Evolutionary conservation across 768 basidiomycete species (phyloP).

Genomic region (Epithele typhae): DNA sequence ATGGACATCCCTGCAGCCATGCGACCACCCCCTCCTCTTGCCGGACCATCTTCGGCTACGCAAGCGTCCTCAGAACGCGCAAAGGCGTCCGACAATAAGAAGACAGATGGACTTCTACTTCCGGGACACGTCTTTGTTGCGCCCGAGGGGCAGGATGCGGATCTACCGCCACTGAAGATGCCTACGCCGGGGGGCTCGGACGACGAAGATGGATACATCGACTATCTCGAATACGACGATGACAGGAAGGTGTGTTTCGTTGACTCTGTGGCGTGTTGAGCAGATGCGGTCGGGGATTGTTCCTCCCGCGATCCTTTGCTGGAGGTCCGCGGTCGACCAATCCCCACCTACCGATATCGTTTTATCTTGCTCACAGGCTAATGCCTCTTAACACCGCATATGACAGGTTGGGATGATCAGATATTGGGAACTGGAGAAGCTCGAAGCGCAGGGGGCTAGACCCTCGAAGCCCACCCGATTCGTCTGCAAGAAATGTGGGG

Average conservation of each 20-base stretch:
- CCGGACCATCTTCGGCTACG: slow-evolving; percentile 4
- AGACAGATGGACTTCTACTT: slow-evolving; percentile 39
- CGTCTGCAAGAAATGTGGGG: slow-evolving; percentile 77
- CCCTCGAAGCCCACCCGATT: slow-evolving; percentile 28
- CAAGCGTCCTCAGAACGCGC: too few relatives aligned
- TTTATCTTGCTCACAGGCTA: too few relatives aligned
- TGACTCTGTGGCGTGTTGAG: too few relatives aligned
- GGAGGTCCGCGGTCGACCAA: too few relatives aligned
- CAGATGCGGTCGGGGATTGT: too few relatives aligned
- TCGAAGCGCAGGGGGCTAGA: slow-evolving; percentile 36
- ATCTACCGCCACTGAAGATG: slow-evolving; percentile 48
- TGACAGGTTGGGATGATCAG: slow-evolving; percentile 42
- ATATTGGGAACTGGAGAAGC: slow-evolving; percentile 54
- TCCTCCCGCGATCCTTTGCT: too few relatives aligned
- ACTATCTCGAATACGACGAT: slow-evolving; percentile 70
- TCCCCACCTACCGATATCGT: too few relatives aligned
- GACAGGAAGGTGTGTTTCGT: slow-evolving; percentile 40
- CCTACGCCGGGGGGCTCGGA: slow-evolving; percentile 40
- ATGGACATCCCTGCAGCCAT: slow-evolving; percentile 27
- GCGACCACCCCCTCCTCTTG: slow-evolving; percentile 15
- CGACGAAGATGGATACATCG: slow-evolving; percentile 58
- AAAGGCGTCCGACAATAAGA: too few relatives aligned
- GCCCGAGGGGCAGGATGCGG: slow-evolving; percentile 10
- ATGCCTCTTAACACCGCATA: too few relatives aligned
- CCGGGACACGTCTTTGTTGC: slow-evolving; percentile 65